Conservation (phyloP, 2,329 filamentous ascomycete genomes). For the Colletotrichum paranaense region DNA sequence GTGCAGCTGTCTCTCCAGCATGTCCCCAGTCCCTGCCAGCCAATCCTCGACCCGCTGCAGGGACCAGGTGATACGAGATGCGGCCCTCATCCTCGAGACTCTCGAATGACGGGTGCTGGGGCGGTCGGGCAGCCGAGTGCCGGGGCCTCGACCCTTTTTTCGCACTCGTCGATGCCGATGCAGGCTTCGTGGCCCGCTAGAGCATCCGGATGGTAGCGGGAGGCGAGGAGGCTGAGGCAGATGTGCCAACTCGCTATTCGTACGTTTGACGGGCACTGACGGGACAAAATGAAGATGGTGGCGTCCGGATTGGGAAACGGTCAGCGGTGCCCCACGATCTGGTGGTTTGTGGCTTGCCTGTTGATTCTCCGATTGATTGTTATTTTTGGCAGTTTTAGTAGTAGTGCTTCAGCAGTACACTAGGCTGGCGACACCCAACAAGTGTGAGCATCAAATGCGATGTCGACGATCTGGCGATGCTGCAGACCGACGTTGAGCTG, state of each 20-base stretch:
- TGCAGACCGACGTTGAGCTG: neutral
- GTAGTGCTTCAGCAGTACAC: too few relatives aligned
- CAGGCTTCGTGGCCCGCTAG: constrained; percentile 27
- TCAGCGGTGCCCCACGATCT: constrained; percentile 13
- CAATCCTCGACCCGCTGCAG: constrained; percentile 28
- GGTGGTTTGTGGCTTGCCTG: constrained; percentile 22
- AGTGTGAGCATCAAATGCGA: neutral
- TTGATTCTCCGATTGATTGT: constrained; percentile 5
- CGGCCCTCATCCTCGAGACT: neutral
- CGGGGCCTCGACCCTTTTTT: constrained; percentile 20
- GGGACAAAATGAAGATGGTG: constrained; percentile 3
- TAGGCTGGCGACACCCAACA: neutral
- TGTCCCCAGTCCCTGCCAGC: constrained; percentile 18
- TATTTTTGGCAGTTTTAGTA: constrained; percentile 17
- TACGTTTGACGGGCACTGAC: neutral
- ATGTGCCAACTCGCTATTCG: neutral
- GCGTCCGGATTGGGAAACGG: constrained; percentile 12
- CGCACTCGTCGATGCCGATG: constrained; percentile 9
- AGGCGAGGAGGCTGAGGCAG: constrained; percentile 14
- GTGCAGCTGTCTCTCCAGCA: constrained; percentile 19
- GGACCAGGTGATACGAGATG: constrained; percentile 33
- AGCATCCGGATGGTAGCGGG: constrained; percentile 9
- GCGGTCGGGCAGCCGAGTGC: constrained; percentile 23
- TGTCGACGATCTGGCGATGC: neutral
- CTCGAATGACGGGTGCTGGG: neutral